Base-by-base conservation (phyloP, 176 grass and related monocot species). In the Lolium perenne region DNA sequence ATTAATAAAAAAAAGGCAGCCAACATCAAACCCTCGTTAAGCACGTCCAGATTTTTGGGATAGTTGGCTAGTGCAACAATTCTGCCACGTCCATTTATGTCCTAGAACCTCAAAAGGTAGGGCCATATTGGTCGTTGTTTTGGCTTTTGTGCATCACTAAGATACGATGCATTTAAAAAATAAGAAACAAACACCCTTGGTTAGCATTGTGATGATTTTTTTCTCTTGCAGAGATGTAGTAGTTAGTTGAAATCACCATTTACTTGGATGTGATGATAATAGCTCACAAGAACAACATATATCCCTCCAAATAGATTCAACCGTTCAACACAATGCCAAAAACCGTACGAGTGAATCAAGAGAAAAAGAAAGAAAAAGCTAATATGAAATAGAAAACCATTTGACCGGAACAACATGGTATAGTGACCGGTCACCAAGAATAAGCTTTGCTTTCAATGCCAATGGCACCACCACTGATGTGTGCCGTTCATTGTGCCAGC, bases 371-470 rank as follows among this genome's bases (percentile, higher is more conserved):
- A 76, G 9, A 7, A 1, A 11, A 0, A 29, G 2, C 26, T 29
- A 18, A 3, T 7, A 47, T 49, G 2, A 48, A 15, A 8, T 20
- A 56, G 3, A 4, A 17, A 64, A 10, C 6, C 6, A 45, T 59
- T 38, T 85, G 70, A 76, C 77, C 77, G 76, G 10, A 25, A 77
- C 53, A 23, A 16, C 50, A 89, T 85, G 88, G 88, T 55, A 89
- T 70, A 69, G 70, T 74, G 77, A 89, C 17, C 8, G 76, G 6
- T 77, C 40, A 38, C 50, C 56, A 15, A 59, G n/a, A 56, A 54
- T 0, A 45, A 45, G 38, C 35, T 53, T 43, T 9, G 66, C 65
- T 83, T 60, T 78, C 26, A 15, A 38, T 9, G 46, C 43, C 41
- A 66, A 14, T 41, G 63, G 38, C 22, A 7, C 38, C 80, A 15